Evolutionary conservation across 129 eudicot species (phyloP), one percentile per base, ranked within the genome.

Genomic region (Lonicera japonica): DNA sequence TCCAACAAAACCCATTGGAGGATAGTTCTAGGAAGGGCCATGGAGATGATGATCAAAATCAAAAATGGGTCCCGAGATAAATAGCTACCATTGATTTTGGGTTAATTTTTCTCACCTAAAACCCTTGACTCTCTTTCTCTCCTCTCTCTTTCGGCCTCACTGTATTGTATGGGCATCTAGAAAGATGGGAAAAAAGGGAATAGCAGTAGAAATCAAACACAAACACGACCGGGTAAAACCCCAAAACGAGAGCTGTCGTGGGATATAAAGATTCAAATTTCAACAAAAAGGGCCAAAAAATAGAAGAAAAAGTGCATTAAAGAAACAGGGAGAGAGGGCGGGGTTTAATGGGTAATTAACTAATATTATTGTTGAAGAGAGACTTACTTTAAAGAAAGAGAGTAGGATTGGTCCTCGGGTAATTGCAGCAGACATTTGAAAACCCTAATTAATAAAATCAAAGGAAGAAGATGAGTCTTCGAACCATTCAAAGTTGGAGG

Each of bases 21-120:
- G 87, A 63, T 77, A 50, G 73, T 82, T 77, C 86, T 72, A 65
- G 80, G 83, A 71, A 79, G 58, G 67, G 19, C 41, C 54, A 48
- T 21, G 60, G 16, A 24, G 16, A 40, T 41, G n/a, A n/a, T n/a
- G n/a, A n/a, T n/a, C n/a, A 36, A 3, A 0, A 61, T 56, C 61
- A 68, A 38, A 39, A 18, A 16, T 54, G 29, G 60, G 53, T 29
- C 19, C 71, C 56, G 45, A 23, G 56, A 55, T 29, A 56, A 6
- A 48, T 18, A 73, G 46, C 1, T 15, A 46, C 34, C 22, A 51
- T 41, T 56, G 36, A 17, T 45, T 45, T 21, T 46, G 38, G 12
- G n/a, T 63, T 16, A 0, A n/a, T 50, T 0, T 18, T 14, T 16
- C 70, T 60, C 57, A 77, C 69, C 70, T 60, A 70, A 77, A 77